Conservation (phyloP, 768 basidiomycete genomes). For the Zangia roseola region DNA sequence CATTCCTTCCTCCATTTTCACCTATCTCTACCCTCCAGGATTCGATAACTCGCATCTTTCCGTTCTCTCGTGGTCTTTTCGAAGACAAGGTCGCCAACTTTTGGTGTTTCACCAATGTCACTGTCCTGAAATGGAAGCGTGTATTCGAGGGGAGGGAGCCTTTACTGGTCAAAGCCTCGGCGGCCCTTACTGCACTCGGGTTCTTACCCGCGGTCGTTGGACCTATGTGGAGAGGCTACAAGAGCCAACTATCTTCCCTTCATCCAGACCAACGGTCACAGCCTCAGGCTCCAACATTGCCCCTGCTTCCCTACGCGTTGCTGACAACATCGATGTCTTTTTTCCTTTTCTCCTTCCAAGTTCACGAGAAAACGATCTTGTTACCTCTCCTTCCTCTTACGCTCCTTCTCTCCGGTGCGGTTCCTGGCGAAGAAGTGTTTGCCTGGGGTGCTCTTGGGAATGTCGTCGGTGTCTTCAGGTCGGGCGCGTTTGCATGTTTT, state of each 20-base stretch:
- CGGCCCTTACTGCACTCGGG: slow-evolving; percentile 63
- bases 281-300: slow-evolving; percentile 51
- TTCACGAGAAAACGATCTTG: slow-evolving; percentile 92
- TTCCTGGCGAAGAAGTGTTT: slow-evolving; percentile 25
- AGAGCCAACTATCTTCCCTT: slow-evolving; percentile 17
- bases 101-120: slow-evolving; percentile 91
- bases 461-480: slow-evolving; percentile 90
- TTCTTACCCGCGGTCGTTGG: slow-evolving; percentile 63
- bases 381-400: slow-evolving; percentile 84
- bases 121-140: slow-evolving; percentile 76
- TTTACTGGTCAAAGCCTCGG: slow-evolving; percentile 63
- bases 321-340: slow-evolving; percentile 85
- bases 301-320: slow-evolving; percentile 77
- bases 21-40: slow-evolving; percentile 50
- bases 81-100: slow-evolving; percentile 98
- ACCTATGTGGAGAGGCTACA: slow-evolving; percentile 39
- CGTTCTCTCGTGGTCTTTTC: slow-evolving; percentile 86
- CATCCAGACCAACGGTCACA: not conserved
- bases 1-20: slow-evolving; percentile 74
- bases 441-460: slow-evolving; percentile 48
- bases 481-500: slow-evolving; percentile 12
- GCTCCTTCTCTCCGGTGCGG: slow-evolving; percentile 59
- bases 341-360: slow-evolving; percentile 96
- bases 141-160: slow-evolving; percentile 38
- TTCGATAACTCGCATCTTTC: slow-evolving; percentile 82